Conservation (phyloP, 805 yeast genomes). For the Kuraishia hungarica region DNA sequence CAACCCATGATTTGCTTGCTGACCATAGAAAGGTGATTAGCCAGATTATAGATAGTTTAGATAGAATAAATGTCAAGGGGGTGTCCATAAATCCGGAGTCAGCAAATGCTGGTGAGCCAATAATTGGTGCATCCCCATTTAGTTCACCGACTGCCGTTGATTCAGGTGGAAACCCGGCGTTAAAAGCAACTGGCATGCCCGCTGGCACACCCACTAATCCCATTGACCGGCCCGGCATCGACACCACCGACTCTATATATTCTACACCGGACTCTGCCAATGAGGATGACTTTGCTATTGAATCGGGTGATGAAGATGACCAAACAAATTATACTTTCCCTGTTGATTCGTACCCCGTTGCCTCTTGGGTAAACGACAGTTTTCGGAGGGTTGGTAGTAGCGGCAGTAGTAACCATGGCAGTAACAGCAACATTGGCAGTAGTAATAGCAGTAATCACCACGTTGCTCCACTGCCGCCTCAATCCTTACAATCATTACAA, state of each 20-base stretch:
- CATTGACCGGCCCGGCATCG: no score
- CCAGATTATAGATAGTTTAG: conserved; percentile 31
- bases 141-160: no score
- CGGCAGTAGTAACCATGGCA: no score
- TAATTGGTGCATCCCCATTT: no score
- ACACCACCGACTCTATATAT: no score
- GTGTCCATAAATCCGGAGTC: no score
- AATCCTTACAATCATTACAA: neutral
- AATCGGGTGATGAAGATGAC: neutral
- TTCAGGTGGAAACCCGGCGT: no score
- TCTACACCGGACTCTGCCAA: conserved; percentile 2
- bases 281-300: neutral
- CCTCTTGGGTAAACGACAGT: neutral
- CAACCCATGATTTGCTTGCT: conserved; percentile 62
- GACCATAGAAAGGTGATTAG: conserved; percentile 57
- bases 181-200: no score
- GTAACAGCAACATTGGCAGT: no score
- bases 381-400: neutral
- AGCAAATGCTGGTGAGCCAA: no score
- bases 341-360: neutral
- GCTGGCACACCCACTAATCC: no score
- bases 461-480: neutral
- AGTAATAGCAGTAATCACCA: no score
- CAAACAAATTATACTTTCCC: neutral
- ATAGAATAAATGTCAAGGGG: conserved; percentile 4